Conservation (phyloP, 352 stramenopile species). For the Phytopythium kandeliae region DNA sequence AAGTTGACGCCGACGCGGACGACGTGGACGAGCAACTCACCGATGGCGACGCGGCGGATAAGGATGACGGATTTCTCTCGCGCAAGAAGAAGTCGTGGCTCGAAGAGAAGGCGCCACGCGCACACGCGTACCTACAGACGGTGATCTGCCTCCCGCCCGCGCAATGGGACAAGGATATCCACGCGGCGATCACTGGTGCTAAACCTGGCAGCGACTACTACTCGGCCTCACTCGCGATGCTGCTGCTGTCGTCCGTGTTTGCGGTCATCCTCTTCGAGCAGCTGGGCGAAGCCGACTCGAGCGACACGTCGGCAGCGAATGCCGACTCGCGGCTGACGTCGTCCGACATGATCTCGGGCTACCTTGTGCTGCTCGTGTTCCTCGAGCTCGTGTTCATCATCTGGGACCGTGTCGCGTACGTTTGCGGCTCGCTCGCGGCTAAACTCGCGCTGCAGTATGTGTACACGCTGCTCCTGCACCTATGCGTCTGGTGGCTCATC, state of each 20-base stretch:
- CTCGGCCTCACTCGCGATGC: constrained; percentile 52
- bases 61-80: constrained; percentile 27
- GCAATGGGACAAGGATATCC: constrained; percentile 85
- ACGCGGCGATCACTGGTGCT: constrained; percentile 66
- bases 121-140: constrained; percentile 52
- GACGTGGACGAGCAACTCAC: constrained; percentile 12
- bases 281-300: constrained; percentile 53
- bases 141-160: constrained; percentile 57
- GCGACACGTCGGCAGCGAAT: constrained; percentile 23
- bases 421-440: constrained; percentile 60
- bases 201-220: constrained; percentile 81
- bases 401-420: constrained; percentile 82
- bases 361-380: constrained; percentile 79
- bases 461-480: constrained; percentile 62
- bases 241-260: constrained; percentile 63
- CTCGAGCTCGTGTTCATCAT: constrained; percentile 79
- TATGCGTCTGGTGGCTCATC: constrained; percentile 74
- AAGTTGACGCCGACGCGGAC: constrained; percentile 61
- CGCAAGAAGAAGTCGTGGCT: constrained; percentile 53
- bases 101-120: constrained; percentile 37
- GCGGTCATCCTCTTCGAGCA: constrained; percentile 74
- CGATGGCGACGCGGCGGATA: constrained; percentile 49
- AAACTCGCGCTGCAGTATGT: constrained; percentile 80
- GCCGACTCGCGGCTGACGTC: constrained; percentile 51
- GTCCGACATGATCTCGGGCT: constrained; percentile 77